Percentiles rank a stretch among this genome's conserved stretches.
phyloP scores from a whole-genome alignment of 306 rosid genomes.

The Abrus precatorius region DNA sequence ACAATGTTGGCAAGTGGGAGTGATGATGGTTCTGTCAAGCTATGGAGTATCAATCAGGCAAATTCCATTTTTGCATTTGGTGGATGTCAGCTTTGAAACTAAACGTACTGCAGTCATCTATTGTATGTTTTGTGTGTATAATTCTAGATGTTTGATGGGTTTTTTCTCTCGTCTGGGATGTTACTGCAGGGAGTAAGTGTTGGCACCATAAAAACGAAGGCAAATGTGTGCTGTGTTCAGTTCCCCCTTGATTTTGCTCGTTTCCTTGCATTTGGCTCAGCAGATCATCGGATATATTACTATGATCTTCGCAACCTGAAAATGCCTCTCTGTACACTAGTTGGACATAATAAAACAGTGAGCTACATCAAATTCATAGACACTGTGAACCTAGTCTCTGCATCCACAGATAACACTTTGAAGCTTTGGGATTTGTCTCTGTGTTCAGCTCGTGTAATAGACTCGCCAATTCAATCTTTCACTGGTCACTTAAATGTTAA shows the following conservation, averaged over 20 bases:
- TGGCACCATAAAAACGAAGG: conserved; percentile 86
- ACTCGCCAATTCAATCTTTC: conserved; percentile 73
- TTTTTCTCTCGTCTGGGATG: conserved; percentile 68
- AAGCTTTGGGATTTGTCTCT: conserved; percentile 93
- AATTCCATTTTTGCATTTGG: conserved; percentile 83
- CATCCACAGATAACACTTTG: conserved; percentile 83
- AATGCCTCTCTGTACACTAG: conserved; percentile 72
- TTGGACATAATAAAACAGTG: conserved; percentile 85
- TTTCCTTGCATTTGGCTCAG: conserved; percentile 87
- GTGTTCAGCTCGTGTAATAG: conserved; percentile 71
- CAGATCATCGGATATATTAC: conserved; percentile 82
- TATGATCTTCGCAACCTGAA: conserved; percentile 80
- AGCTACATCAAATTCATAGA: conserved; percentile 81
- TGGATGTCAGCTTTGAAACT: conserved; percentile 89
- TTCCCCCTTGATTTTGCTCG: conserved; percentile 75
- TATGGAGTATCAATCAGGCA: conserved; percentile 99
- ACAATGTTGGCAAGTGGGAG: conserved; percentile 89
- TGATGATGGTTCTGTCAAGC: conserved; percentile 86
- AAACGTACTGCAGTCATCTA: conserved; percentile 80
- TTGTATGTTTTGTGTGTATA: conserved; percentile 55
- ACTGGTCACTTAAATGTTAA: conserved; percentile 82
- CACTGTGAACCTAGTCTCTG: conserved; percentile 65
- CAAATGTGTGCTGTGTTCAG: conserved; percentile 92
- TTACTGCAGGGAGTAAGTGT: conserved; percentile 82
- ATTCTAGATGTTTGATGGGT: conserved; percentile 62